A percentile compares a stretch with the other conserved stretches of the same genome.
These are phyloP conservation scores for Starmerella apis DNA, from an alignment of 805 yeast species.

Conservation along the genomic window DNA sequence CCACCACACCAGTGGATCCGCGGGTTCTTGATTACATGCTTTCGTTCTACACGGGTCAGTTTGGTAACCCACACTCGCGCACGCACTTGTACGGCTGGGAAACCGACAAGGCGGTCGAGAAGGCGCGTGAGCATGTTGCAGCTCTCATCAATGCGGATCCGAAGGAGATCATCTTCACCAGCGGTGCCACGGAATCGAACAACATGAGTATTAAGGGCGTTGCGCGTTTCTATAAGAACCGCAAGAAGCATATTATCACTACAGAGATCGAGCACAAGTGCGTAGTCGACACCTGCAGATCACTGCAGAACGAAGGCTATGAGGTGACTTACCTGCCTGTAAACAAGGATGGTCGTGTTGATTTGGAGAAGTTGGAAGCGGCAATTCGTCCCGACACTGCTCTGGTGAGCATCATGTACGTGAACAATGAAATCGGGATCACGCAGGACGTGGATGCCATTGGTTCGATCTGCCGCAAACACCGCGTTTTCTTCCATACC, in stretches of 20 bases:
- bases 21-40: conserved; percentile 53
- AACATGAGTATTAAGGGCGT: conserved; percentile 94
- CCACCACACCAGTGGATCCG: conserved; percentile 97
- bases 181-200: conserved; percentile 97
- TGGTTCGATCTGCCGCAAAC: conserved; percentile 71
- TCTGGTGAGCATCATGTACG: conserved; percentile 89
- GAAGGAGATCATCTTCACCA: conserved; percentile 90
- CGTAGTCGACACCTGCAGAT: conserved; percentile 92
- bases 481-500: conserved; percentile 92
- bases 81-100: conserved; percentile 99
- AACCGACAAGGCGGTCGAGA: conserved; percentile 82
- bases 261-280: conserved; percentile 97
- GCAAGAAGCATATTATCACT: conserved; percentile 89
- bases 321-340: conserved; percentile 92
- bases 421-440: conserved; percentile 96
- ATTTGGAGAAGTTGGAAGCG: conserved; percentile 62
- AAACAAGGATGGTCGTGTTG: conserved; percentile 63
- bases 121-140: conserved; percentile 75
- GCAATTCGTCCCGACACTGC: conserved; percentile 86
- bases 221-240: conserved; percentile 79
- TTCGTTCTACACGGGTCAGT: conserved; percentile 58
- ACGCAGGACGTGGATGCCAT: conserved; percentile 92
- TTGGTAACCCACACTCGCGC: conserved; percentile 95
- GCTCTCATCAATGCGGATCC: conserved; percentile 83
- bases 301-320: conserved; percentile 91